phyloP scores from a whole-genome alignment of 2,329 filamentous ascomycete genomes.

The Lasiodiplodia sp. region DNA sequence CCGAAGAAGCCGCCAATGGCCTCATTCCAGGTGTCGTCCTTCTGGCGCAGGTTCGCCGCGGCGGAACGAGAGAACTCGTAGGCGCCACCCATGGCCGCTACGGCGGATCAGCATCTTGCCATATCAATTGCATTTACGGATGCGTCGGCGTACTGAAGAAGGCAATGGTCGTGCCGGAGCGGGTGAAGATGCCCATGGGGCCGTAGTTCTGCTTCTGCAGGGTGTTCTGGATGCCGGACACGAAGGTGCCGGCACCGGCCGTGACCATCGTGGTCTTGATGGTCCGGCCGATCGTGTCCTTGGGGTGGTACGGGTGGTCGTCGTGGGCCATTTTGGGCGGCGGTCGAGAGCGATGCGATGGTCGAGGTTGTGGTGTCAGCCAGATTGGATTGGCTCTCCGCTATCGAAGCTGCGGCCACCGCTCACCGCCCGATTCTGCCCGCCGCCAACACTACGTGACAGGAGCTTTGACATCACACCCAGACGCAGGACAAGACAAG shows the following conservation, averaged over 20 bases:
- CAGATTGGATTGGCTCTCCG: slow-evolving; percentile 22
- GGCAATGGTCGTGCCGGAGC: slow-evolving; percentile 76
- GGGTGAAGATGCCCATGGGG: slow-evolving; percentile 79
- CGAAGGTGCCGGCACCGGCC: slow-evolving; percentile 71
- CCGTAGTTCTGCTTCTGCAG: slow-evolving; percentile 83
- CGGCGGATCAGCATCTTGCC: slow-evolving; percentile 36
- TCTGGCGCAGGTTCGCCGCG: slow-evolving; percentile 83
- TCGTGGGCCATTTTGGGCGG: slow-evolving; percentile 45
- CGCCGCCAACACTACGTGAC: background rate
- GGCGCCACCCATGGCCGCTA: slow-evolving; percentile 75
- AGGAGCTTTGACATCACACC: slow-evolving; percentile 24
- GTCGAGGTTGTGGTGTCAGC: slow-evolving; percentile 19
- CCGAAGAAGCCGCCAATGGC: slow-evolving; percentile 78
- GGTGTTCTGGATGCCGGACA: slow-evolving; percentile 85
- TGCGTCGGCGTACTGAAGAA: slow-evolving; percentile 63
- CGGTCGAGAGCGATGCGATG: slow-evolving; percentile 17
- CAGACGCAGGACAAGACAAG: background rate
- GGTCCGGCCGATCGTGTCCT: slow-evolving; percentile 75
- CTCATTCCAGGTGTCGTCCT: slow-evolving; percentile 79
- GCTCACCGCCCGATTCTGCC: slow-evolving; percentile 22
- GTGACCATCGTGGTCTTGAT: slow-evolving; percentile 71
- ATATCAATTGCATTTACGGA: slow-evolving; percentile 31
- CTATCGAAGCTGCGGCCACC: slow-evolving; percentile 1
- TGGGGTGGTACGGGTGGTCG: slow-evolving; percentile 66
- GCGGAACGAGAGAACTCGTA: slow-evolving; percentile 81